Conservation (phyloP, 306 rosid species). For the Castanea sativa region DNA sequence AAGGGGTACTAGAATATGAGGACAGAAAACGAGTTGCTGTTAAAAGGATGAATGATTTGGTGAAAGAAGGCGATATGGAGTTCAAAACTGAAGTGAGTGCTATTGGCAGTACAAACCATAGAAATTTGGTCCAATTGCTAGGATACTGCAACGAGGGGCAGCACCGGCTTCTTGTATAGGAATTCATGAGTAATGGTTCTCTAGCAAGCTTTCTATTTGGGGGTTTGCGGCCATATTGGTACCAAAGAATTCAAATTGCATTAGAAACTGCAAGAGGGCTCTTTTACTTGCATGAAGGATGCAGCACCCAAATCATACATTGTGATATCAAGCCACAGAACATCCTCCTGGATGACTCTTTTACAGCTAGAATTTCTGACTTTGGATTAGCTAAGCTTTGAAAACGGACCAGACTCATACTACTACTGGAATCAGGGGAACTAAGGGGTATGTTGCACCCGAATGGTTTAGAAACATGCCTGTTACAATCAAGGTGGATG, state of each 20-base stretch:
- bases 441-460: slow-evolving; percentile 37
- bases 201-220: slow-evolving; percentile 30
- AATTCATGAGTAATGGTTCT: slow-evolving; percentile 38
- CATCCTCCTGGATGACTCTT: slow-evolving; percentile 39
- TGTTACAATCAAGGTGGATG: slow-evolving; percentile 38
- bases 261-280: slow-evolving; percentile 22
- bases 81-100: slow-evolving; percentile 33
- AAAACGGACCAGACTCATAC: slow-evolving; percentile 22
- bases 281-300: slow-evolving; percentile 35
- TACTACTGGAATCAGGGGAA: slow-evolving; percentile 17
- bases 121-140: slow-evolving; percentile 30
- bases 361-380: slow-evolving; percentile 28
- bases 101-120: slow-evolving; percentile 39
- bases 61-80: slow-evolving; percentile 24
- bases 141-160: slow-evolving; percentile 40
- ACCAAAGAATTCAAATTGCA: slow-evolving; percentile 30
- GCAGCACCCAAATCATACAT: slow-evolving; percentile 29
- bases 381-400: slow-evolving; percentile 37
- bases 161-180: slow-evolving; percentile 33
- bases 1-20: slow-evolving; percentile 22
- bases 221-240: slow-evolving; percentile 31
- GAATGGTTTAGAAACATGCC: slow-evolving; percentile 35
- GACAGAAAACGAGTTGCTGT: slow-evolving; percentile 17
- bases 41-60: slow-evolving; percentile 26
- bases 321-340: slow-evolving; percentile 43